Evolutionary conservation across 2,329 filamentous ascomycete species (phyloP).

Genomic region (Taxawa tesnikishii): DNA sequence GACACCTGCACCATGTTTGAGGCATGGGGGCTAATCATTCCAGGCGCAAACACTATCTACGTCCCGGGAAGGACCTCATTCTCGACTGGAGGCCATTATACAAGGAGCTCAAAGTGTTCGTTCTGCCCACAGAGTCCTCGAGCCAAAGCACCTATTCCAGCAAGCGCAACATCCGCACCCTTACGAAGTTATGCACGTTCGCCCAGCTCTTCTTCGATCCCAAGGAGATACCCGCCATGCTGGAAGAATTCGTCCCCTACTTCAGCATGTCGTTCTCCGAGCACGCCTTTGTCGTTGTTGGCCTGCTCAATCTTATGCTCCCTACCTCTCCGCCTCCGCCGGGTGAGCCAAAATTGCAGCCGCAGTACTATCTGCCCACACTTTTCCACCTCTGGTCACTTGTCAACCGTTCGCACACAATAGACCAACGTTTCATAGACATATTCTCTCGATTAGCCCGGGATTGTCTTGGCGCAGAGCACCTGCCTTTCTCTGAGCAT

Average conservation of each 20-base stretch:
- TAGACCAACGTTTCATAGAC: constrained; percentile 81
- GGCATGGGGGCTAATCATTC: no score
- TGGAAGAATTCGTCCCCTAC: constrained; percentile 40
- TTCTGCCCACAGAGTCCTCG: constrained; percentile 71
- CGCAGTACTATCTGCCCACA: constrained; percentile 79
- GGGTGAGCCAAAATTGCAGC: constrained; percentile 62
- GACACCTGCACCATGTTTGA: no score
- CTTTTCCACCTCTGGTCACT: constrained; percentile 96
- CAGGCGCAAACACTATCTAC: constrained; percentile 95
- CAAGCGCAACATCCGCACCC: constrained; percentile 56
- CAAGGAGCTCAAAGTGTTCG: constrained; percentile 82
- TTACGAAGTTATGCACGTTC: constrained; percentile 84
- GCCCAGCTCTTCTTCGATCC: constrained; percentile 90
- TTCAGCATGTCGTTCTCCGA: constrained; percentile 91
- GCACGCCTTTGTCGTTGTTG: constrained; percentile 85
- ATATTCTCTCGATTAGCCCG: constrained; percentile 76
- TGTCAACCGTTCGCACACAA: constrained; percentile 74
- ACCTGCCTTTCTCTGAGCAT: constrained; percentile 72
- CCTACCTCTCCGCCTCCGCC: constrained; percentile 70
- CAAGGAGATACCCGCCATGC: constrained; percentile 62
- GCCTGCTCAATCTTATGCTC: constrained; percentile 73
- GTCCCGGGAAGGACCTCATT: constrained; percentile 75
- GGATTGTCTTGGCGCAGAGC: constrained; percentile 62
- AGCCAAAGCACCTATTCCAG: constrained; percentile 42
- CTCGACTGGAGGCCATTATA: constrained; percentile 91